Evolutionary conservation across 139 green algal genomes (phyloP).

Genomic region (Closterium sp.): DNA sequence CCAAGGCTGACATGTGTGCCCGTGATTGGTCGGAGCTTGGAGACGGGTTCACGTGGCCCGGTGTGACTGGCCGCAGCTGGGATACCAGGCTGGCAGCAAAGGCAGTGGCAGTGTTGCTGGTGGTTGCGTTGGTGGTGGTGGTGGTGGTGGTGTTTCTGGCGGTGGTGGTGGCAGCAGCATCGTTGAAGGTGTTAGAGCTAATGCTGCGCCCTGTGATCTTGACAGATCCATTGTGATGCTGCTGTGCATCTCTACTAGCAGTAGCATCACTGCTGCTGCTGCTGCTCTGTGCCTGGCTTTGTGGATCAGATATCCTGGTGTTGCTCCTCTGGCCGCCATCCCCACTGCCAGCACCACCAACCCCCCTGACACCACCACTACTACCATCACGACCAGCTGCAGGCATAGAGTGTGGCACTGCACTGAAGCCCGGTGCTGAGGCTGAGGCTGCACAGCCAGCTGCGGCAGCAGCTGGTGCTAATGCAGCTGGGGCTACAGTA

Average conservation of each 20-base stretch:
- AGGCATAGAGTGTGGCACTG: too few relatives aligned
- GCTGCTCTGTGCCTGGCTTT: too few relatives aligned
- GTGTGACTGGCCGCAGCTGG: neutral
- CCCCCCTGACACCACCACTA: too few relatives aligned
- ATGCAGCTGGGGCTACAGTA: neutral
- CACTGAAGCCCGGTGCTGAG: too few relatives aligned
- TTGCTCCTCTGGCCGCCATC: neutral
- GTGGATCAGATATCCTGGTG: neutral
- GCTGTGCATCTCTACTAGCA: too few relatives aligned
- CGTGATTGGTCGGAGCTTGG: neutral
- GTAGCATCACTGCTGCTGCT: too few relatives aligned
- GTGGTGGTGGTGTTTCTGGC: neutral
- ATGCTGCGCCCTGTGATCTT: too few relatives aligned
- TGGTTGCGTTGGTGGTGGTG: too few relatives aligned
- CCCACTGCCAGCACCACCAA: neutral
- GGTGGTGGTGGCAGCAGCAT: neutral
- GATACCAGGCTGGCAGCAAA: neutral
- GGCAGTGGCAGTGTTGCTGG: neutral
- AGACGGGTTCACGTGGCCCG: neutral
- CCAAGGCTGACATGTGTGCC: neutral
- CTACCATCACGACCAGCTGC: too few relatives aligned
- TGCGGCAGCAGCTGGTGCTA: neutral
- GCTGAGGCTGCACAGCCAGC: too few relatives aligned
- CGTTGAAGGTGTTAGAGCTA: too few relatives aligned
- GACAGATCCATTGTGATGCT: too few relatives aligned